phyloP scores from a whole-genome alignment of 306 rosid species.

The Vigna unguiculata region DNA sequence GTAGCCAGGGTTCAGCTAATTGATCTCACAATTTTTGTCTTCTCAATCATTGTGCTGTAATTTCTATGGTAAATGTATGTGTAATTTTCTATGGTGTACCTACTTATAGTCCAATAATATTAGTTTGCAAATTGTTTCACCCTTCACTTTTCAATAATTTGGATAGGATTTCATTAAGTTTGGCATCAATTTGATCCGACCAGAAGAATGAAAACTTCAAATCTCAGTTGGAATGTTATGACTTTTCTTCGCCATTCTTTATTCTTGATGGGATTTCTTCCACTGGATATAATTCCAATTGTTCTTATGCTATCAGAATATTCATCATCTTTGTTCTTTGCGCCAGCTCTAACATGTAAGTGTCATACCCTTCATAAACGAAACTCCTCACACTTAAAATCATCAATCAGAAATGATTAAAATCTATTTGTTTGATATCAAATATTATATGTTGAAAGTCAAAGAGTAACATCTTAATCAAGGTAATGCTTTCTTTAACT shows the following conservation, averaged over 20 bases:
- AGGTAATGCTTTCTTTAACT: no score
- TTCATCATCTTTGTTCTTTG: no score
- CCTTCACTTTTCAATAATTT: neutral
- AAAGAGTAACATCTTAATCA: no score
- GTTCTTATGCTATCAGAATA: neutral
- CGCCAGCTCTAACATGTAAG: no score
- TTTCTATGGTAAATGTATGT: conserved; percentile 45
- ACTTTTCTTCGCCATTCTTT: neutral
- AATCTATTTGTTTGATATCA: no score
- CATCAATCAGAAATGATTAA: no score
- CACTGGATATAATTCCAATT: neutral
- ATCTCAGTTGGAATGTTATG: neutral
- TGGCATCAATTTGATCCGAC: neutral
- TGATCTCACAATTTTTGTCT: conserved; percentile 50
- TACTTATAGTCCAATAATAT: neutral
- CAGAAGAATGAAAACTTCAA: neutral
- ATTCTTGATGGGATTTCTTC: neutral
- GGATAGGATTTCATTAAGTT: neutral
- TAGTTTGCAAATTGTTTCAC: neutral
- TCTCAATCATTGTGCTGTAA: conserved; percentile 49
- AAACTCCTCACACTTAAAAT: no score
- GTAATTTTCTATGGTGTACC: conserved; percentile 17
- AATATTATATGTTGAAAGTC: no score
- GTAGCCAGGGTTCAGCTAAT: conserved; percentile 47
- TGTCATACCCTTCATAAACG: no score